These are phyloP conservation scores for Phytophthora idaei DNA, from an alignment of 352 stramenopile genomes.

Conservation along the genomic window DNA sequence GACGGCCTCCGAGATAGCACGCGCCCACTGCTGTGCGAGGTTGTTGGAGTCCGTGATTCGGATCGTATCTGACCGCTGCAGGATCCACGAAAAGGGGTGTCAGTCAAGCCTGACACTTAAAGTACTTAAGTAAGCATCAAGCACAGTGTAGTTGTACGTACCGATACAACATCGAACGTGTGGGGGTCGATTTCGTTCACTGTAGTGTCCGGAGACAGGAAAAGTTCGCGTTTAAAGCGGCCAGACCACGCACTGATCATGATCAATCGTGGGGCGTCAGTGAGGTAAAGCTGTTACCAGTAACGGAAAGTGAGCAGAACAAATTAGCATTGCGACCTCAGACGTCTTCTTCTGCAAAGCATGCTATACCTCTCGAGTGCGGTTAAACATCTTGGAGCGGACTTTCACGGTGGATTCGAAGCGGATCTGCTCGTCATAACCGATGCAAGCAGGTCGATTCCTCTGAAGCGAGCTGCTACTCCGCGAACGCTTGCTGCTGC, in stretches of 20 bases:
- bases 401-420: constrained; percentile 82
- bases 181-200: constrained; percentile 74
- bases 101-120: neutral
- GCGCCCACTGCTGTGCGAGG: constrained; percentile 65
- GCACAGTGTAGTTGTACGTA: constrained; percentile 33
- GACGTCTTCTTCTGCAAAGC: neutral
- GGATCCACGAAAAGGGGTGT: constrained; percentile 7
- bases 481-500: constrained; percentile 51
- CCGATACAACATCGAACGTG: constrained; percentile 80
- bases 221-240: constrained; percentile 77
- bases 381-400: constrained; percentile 81
- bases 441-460: constrained; percentile 61
- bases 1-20: constrained; percentile 46
- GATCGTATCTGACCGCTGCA: constrained; percentile 62
- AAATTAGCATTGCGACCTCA: constrained; percentile 1
- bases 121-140: neutral
- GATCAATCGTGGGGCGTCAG: constrained; percentile 70
- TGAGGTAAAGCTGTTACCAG: constrained; percentile 60
- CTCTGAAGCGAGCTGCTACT: constrained; percentile 69
- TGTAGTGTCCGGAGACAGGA: constrained; percentile 64
- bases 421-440: constrained; percentile 67
- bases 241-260: constrained; percentile 71
- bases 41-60: constrained; percentile 67
- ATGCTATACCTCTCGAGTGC: constrained; percentile 60
- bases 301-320: neutral